Evolutionary conservation across 305 asterid genomes (phyloP).

Genomic region (Coffea humblotiana): DNA sequence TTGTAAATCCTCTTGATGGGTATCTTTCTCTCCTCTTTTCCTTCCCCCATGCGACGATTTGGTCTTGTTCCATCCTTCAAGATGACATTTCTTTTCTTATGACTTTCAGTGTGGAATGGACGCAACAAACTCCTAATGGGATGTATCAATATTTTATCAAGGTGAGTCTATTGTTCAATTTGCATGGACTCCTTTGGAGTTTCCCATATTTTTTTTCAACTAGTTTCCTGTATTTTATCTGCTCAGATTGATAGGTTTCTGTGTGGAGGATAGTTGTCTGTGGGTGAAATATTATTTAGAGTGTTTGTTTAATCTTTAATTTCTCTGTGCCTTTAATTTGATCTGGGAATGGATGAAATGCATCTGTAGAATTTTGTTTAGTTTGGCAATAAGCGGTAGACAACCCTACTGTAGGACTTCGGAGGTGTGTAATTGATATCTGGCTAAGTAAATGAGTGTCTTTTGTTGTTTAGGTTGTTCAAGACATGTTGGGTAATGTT

Average conservation of each 20-base stretch:
- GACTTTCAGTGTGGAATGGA: slow-evolving; percentile 73
- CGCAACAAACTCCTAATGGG: slow-evolving; percentile 74
- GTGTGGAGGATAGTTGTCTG: too few relatives aligned
- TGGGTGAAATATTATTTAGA: neutral
- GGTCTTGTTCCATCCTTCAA: neutral
- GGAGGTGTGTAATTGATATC: neutral
- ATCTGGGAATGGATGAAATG: neutral
- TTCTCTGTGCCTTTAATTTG: neutral
- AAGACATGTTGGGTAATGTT: neutral
- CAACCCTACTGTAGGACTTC: neutral
- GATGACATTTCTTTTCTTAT: slow-evolving; percentile 22
- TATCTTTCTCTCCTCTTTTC: slow-evolving; percentile 33
- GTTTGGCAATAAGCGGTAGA: neutral
- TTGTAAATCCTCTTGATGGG: slow-evolving; percentile 96
- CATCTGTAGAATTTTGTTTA: neutral
- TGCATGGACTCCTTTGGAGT: neutral
- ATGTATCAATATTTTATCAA: slow-evolving; percentile 93
- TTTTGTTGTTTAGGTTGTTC: neutral
- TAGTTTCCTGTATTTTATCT: slow-evolving; percentile 1
- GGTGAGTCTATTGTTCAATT: slow-evolving; percentile 44
- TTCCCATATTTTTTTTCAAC: neutral
- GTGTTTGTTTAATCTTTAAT: neutral
- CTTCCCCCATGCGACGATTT: neutral
- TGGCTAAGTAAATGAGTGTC: neutral
- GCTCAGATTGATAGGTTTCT: neutral